Evolutionary conservation across 2,329 filamentous ascomycete genomes (phyloP).

Genomic region (Fusarium piperis): DNA sequence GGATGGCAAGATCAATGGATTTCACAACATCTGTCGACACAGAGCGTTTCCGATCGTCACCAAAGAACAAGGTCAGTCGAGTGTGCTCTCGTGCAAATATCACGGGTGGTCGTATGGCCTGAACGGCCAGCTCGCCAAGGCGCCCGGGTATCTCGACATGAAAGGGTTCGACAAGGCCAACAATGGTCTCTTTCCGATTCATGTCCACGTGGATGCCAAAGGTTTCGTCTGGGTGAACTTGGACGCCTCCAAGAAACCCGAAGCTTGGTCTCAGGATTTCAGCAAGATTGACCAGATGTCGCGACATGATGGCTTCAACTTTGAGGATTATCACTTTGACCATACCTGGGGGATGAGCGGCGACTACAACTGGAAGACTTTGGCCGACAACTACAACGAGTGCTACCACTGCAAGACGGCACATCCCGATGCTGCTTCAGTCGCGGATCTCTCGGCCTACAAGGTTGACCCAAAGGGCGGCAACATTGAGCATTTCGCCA

Average conservation of each 20-base stretch:
- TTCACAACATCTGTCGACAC: slow-evolving; percentile 70
- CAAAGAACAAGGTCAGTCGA: slow-evolving; percentile 58
- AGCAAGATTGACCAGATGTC: slow-evolving; percentile 54
- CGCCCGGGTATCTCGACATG: slow-evolving; percentile 65
- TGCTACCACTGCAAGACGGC: slow-evolving; percentile 27
- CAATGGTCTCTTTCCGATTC: slow-evolving; percentile 64
- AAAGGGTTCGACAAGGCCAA: slow-evolving; percentile 62
- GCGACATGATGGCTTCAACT: slow-evolving; percentile 55
- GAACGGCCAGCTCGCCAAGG: slow-evolving; percentile 65
- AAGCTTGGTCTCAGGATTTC: slow-evolving; percentile 62
- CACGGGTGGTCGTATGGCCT: slow-evolving; percentile 70
- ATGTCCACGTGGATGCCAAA: slow-evolving; percentile 60
- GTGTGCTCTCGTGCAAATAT: slow-evolving; percentile 66
- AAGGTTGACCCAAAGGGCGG: slow-evolving; percentile 18
- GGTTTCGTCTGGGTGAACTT: slow-evolving; percentile 69
- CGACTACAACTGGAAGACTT: slow-evolving; percentile 67
- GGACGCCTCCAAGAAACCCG: slow-evolving; percentile 54
- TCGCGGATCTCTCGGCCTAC: slow-evolving; percentile 9
- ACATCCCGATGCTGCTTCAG: not conserved
- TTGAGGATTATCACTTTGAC: slow-evolving; percentile 64
- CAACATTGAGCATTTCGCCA: slow-evolving; percentile 27
- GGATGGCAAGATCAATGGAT: slow-evolving; percentile 61
- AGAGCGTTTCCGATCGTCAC: slow-evolving; percentile 66
- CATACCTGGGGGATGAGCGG: slow-evolving; percentile 64
- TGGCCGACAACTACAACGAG: slow-evolving; percentile 48